Percentiles rank a stretch among this genome's conserved stretches.
These are phyloP conservation scores for Umbelopsis ramanniana DNA, from an alignment of 192 early-diverging fungal genomes.

Conservation along the genomic window DNA sequence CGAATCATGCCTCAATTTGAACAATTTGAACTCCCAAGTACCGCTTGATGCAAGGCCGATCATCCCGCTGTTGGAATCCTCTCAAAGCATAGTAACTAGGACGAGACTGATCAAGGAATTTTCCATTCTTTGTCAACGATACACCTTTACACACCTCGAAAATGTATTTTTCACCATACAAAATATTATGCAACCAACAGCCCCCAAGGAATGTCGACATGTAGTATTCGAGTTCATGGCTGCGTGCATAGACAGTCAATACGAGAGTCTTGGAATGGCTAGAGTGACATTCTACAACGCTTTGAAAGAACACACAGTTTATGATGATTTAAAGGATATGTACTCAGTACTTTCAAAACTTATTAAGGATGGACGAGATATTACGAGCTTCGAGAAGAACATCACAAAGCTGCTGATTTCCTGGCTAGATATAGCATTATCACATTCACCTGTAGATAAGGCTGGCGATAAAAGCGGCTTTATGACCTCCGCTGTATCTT, in stretches of 20 bases:
- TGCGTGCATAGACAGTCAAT: constrained; percentile 60
- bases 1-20: constrained; percentile 41
- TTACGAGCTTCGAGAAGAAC: constrained; percentile 64
- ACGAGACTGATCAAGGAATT: constrained; percentile 54
- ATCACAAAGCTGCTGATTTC: constrained; percentile 50
- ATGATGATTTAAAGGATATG: constrained; percentile 59
- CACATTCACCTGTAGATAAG: constrained; percentile 4
- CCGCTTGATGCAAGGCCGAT: constrained; percentile 58
- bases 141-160: constrained; percentile 56
- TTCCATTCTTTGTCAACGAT: constrained; percentile 47
- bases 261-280: constrained; percentile 59
- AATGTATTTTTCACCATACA: constrained; percentile 57
- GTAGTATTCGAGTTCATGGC: constrained; percentile 63
- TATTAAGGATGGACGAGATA: constrained; percentile 59
- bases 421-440: constrained; percentile 49
- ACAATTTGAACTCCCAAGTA: constrained; percentile 25
- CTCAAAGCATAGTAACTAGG: constrained; percentile 43
- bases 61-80: constrained; percentile 44
- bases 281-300: constrained; percentile 58
- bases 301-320: constrained; percentile 49
- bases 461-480: background rate
- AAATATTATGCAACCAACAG: constrained; percentile 48
- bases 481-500: background rate
- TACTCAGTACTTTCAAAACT: constrained; percentile 51
- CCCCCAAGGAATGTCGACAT: constrained; percentile 54